Evolutionary conservation across 257 asterid genomes (phyloP).

Genomic region (Petrea volubilis): DNA sequence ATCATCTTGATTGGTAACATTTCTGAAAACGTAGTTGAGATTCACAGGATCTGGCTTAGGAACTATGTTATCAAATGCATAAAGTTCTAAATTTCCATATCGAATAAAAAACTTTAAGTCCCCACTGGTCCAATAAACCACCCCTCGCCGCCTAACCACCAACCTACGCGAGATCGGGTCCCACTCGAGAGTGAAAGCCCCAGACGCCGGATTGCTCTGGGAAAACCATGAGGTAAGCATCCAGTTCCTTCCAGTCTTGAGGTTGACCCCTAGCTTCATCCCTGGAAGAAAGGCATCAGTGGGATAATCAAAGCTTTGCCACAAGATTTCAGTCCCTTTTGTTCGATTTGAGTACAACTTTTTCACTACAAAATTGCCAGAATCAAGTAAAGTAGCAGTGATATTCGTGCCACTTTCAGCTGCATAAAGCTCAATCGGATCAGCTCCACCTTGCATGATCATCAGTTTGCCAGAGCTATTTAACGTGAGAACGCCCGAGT

Average conservation of each 20-base stretch:
- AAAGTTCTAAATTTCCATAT: neutral
- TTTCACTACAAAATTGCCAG: constrained; percentile 31
- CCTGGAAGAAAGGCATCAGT: constrained; percentile 34
- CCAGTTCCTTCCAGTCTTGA: constrained; percentile 32
- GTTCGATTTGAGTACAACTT: constrained; percentile 3
- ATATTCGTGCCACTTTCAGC: too few species aligned
- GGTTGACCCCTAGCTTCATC: constrained; percentile 42
- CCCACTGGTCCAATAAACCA: constrained; percentile 23
- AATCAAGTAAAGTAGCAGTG: constrained; percentile 19
- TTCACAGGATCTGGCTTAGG: neutral
- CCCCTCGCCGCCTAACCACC: constrained; percentile 17
- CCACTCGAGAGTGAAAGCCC: constrained; percentile 36
- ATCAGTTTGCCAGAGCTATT: constrained; percentile 17
- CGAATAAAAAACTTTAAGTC: neutral
- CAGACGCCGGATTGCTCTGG: neutral
- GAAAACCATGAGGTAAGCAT: constrained; percentile 33
- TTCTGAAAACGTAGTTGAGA: neutral
- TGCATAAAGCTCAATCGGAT: neutral
- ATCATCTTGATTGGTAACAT: neutral
- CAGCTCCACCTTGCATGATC: neutral
- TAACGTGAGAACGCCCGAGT: constrained; percentile 22
- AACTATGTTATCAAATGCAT: constrained; percentile 5
- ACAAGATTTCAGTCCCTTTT: neutral
- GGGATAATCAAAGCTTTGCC: too few species aligned
- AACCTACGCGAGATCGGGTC: constrained; percentile 11